Percentiles rank a stretch among this genome's conserved stretches.
phyloP scores from a whole-genome alignment of 192 early-diverging fungal genomes.

The Dissophora ornata region DNA sequence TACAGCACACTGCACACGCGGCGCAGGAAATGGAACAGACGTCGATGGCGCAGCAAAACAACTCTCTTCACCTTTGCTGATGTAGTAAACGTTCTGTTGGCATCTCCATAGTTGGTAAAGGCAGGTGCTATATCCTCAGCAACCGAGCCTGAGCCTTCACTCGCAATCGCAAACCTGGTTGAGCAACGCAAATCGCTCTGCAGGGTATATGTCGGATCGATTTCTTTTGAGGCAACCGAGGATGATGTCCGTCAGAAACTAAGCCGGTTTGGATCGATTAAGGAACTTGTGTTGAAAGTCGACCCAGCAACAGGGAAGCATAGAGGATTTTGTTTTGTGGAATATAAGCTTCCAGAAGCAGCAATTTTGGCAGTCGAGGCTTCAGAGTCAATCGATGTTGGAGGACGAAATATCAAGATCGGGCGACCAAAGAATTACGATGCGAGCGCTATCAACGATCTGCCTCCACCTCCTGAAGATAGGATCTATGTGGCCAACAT shows the following conservation, averaged over 20 bases:
- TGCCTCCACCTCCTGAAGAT: conserved; percentile 70
- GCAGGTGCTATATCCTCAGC: conserved; percentile 29
- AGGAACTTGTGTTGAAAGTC: conserved; percentile 81
- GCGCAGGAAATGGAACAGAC: background rate
- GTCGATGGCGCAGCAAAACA: too few species aligned
- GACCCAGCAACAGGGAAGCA: conserved; percentile 82
- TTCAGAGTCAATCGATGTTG: conserved; percentile 86
- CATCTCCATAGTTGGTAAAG: conserved; percentile 18
- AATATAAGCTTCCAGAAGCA: conserved; percentile 89
- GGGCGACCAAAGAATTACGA: conserved; percentile 89
- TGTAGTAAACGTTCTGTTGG: background rate
- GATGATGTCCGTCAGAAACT: conserved; percentile 83
- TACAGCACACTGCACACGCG: background rate
- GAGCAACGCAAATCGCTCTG: conserved; percentile 49
- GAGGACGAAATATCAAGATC: conserved; percentile 84
- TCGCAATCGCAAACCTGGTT: conserved; percentile 32
- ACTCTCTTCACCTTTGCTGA: too few species aligned
- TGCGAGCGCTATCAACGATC: conserved; percentile 63
- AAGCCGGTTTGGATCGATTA: conserved; percentile 80
- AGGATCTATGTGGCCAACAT: conserved; percentile 91
- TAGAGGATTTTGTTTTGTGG: conserved; percentile 92
- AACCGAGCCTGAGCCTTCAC: conserved; percentile 39
- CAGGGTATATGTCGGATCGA: conserved; percentile 86
- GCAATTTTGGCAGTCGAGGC: conserved; percentile 81
- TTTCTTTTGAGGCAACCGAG: conserved; percentile 87